Evolutionary conservation across 83 land plant species (phyloP).

Genomic region (Picea abies): DNA sequence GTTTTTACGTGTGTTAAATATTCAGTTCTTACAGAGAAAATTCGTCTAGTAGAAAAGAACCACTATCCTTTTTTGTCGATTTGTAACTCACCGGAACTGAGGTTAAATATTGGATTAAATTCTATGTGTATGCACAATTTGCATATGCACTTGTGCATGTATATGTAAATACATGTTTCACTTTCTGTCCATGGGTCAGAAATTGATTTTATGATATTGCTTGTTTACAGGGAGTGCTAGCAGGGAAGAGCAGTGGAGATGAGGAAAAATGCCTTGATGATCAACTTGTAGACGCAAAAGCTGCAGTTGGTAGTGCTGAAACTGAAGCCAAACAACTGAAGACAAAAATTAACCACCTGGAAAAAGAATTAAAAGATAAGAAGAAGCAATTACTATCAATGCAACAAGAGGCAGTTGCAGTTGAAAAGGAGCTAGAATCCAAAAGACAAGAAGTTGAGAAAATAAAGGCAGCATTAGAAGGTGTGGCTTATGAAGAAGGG

Average conservation of each 20-base stretch:
- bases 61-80: too few relatives aligned
- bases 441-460: constrained; percentile 78
- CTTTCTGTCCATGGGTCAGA: neutral
- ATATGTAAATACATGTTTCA: neutral
- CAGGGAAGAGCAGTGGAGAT: constrained; percentile 89
- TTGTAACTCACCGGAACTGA: too few relatives aligned
- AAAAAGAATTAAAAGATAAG: constrained; percentile 89
- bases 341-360: constrained; percentile 79
- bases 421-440: constrained; percentile 74
- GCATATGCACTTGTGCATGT: neutral
- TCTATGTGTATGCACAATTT: too few relatives aligned
- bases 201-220: constrained; percentile 1
- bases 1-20: too few relatives aligned
- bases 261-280: constrained; percentile 96
- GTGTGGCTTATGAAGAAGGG: constrained; percentile 67
- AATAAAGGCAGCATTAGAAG: constrained; percentile 55
- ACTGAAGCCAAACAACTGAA: constrained; percentile 79
- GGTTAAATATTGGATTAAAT: too few relatives aligned
- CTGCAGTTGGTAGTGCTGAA: constrained; percentile 82
- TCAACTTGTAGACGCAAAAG: constrained; percentile 89
- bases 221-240: constrained; percentile 73
- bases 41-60: too few relatives aligned
- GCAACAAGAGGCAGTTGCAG: constrained; percentile 71
- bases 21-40: too few relatives aligned
- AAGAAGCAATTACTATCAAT: constrained; percentile 64